Percentiles rank a stretch among this genome's conserved stretches.
Conservation (phyloP, 345 rosid species). For the Brassica incana region DNA sequence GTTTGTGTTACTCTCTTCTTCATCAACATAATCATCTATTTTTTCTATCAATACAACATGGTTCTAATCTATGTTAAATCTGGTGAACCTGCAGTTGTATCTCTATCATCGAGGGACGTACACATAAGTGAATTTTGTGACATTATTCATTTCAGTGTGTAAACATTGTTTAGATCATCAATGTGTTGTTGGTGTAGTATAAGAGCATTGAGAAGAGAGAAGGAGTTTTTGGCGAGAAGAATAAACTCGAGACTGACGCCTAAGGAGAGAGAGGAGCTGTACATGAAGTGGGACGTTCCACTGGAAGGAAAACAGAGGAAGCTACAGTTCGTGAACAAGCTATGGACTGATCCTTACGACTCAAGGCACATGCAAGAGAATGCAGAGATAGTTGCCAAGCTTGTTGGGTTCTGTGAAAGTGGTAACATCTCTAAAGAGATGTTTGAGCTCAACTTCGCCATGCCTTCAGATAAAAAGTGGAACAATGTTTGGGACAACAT, state of each 20-base stretch:
- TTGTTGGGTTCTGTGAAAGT: constrained; percentile 85
- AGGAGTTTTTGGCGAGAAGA: constrained; percentile 92
- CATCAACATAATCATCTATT: too few relatives aligned
- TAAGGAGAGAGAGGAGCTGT: constrained; percentile 59
- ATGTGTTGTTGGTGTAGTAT: constrained; percentile 45
- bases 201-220: constrained; percentile 82
- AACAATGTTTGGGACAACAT: too few relatives aligned
- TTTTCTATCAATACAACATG: too few relatives aligned
- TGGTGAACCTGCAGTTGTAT: too few relatives aligned
- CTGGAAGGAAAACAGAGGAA: constrained; percentile 95
- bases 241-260: constrained; percentile 45
- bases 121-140: too few relatives aligned
- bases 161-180: neutral
- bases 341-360: constrained; percentile 93
- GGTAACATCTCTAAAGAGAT: constrained; percentile 87
- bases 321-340: constrained; percentile 86
- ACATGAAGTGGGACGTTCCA: constrained; percentile 88
- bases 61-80: too few relatives aligned
- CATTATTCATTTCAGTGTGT: too few relatives aligned
- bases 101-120: too few relatives aligned
- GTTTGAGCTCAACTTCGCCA: too few relatives aligned
- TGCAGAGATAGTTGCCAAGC: constrained; percentile 92
- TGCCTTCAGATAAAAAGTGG: too few relatives aligned
- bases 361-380: constrained; percentile 83
- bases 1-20: too few relatives aligned